Base-by-base conservation (phyloP, 805 yeast genomes). In the Sugiyamaella lignohabitans region DNA sequence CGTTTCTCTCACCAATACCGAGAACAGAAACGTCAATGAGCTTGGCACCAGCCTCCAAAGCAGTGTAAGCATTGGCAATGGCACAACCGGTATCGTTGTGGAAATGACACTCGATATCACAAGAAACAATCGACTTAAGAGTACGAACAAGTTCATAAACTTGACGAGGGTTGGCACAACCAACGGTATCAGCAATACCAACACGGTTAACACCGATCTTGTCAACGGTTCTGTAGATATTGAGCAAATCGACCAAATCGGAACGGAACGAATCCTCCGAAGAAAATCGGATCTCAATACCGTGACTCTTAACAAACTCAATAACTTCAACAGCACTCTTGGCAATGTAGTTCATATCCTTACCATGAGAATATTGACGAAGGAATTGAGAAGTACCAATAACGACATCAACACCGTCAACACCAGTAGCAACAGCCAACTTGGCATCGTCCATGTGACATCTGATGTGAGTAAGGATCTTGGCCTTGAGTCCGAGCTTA, bases 31-130 rank as follows among this genome's bases (percentile, higher is more conserved):
- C 95, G 69, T 91, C 98, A 56, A 91, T 86, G 60, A 89, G 78
- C 63, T 80, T 81, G 57, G 98, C 98, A 62, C 98, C 98, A 46
- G 88, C 98, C 71, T 91, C 98, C 60, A 91, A 75, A 11, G 98
- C 98, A 48, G 97, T 87, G 78, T 93, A 93, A 29, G 98, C 96
- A 67, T 91, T 91, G 52, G 97, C 96, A 71, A 91, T 87, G 55
- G 98, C 96, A 74, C 98, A 93, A 53, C 98, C 98, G 29, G 98
- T 91, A 69, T 91, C 98, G 67, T 91, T 87, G 73, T 91, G 98
- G 86, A 91, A 93, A 69, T 91, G 98, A 68, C 96, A 87, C 73
- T 91, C 98, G 61, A 91, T 89, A 66, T 91, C 98, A 74, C 98
- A 91, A 32, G 86, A 82, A 42, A 91, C 98, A 43, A 91, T 96